These are phyloP conservation scores for Boechera stricta DNA, from an alignment of 345 rosid genomes.

Conservation along the genomic window DNA sequence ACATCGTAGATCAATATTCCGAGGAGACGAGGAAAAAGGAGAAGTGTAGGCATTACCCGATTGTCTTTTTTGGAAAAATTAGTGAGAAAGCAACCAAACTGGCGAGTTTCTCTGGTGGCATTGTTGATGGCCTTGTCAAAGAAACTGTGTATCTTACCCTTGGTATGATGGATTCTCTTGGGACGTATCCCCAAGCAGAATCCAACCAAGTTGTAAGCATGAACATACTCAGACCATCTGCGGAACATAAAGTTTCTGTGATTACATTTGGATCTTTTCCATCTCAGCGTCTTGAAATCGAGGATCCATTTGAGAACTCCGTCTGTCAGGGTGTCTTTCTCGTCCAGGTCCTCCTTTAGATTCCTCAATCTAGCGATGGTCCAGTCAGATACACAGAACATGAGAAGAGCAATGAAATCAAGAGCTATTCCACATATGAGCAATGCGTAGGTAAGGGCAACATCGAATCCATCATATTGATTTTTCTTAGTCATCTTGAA, in stretches of 20 bases:
- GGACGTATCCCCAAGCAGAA: constrained; percentile 53
- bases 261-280: constrained; percentile 16
- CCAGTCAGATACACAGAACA: constrained; percentile 70
- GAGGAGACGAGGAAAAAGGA: background rate
- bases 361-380: constrained; percentile 41
- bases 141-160: constrained; percentile 32
- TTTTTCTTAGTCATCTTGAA: constrained; percentile 39
- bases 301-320: constrained; percentile 33
- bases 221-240: constrained; percentile 62
- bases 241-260: constrained; percentile 47
- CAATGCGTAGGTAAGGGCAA: constrained; percentile 60
- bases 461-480: constrained; percentile 47
- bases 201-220: constrained; percentile 56
- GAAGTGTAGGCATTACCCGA: background rate
- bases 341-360: constrained; percentile 24
- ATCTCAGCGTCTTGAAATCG: constrained; percentile 30
- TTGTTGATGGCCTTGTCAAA: background rate
- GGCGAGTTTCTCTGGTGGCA: background rate
- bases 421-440: constrained; percentile 62
- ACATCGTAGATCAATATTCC: background rate
- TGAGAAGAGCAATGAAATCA: constrained; percentile 53
- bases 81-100: background rate
- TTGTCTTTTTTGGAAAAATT: background rate
- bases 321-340: constrained; percentile 20
- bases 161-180: constrained; percentile 37